Conservation (phyloP, 805 yeast genomes). For the Maudiozyma pseudohumilis region DNA sequence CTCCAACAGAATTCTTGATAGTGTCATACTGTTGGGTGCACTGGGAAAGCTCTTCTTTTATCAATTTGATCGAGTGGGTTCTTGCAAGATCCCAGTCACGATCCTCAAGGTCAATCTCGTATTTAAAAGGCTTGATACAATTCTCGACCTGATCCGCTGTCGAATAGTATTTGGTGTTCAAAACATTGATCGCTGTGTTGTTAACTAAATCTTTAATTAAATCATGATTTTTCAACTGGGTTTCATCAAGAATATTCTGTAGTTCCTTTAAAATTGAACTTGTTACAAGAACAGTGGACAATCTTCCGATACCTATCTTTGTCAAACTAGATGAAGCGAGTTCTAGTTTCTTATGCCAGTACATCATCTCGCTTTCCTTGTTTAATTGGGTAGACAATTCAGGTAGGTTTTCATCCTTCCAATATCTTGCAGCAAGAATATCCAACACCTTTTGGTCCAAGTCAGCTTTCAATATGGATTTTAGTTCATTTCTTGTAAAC, state of each 20-base stretch:
- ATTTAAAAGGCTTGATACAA: slow-evolving; percentile 94
- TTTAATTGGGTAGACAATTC: slow-evolving; percentile 42
- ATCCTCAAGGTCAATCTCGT: slow-evolving; percentile 92
- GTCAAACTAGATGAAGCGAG: slow-evolving; percentile 75
- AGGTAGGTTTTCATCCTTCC: slow-evolving; percentile 54
- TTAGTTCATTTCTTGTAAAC: slow-evolving; percentile 76
- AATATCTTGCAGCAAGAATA: slow-evolving; percentile 77
- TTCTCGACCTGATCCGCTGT: slow-evolving; percentile 98
- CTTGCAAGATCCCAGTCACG: slow-evolving; percentile 83
- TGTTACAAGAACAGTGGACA: slow-evolving; percentile 74
- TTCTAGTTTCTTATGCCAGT: slow-evolving; percentile 85
- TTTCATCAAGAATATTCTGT: slow-evolving; percentile 57
- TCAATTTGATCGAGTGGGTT: slow-evolving; percentile 60
- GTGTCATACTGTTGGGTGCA: slow-evolving; percentile 54
- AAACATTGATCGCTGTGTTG: slow-evolving; percentile 75
- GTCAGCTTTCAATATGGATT: slow-evolving; percentile 67
- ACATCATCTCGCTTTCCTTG: slow-evolving; percentile 45
- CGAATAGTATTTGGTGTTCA: slow-evolving; percentile 69
- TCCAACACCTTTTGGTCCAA: slow-evolving; percentile 86
- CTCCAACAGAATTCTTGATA: slow-evolving; percentile 67
- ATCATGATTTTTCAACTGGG: slow-evolving; percentile 79
- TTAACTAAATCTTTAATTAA: slow-evolving; percentile 69
- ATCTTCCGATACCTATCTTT: slow-evolving; percentile 86
- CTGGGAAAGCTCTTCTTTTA: slow-evolving; percentile 79
- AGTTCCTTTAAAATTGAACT: slow-evolving; percentile 72